Evolutionary conservation across 768 basidiomycete genomes (phyloP), one percentile per base, ranked within the genome.

Genomic region (Tylopilus subfusipes): DNA sequence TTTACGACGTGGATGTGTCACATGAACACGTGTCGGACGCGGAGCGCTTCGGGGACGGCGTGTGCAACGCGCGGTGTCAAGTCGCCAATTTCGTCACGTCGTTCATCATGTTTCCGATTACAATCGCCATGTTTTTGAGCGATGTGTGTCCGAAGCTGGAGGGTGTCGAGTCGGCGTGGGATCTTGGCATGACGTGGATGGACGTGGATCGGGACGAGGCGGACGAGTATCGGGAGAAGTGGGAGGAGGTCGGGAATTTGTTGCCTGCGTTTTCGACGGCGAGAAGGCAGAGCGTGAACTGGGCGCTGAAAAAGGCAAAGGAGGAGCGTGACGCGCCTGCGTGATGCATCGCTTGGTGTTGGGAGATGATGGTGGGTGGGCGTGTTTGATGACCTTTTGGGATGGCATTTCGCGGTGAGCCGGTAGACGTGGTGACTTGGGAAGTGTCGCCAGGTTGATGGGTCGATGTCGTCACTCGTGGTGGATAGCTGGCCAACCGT

Each of bases 41-140:
- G 0, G 16, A 22, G 38, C 54, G 57, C 16, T 56, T 56, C 1
- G 58, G 64, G 0, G 29, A 55, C 2, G 64, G 64, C 14, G 36
- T 53, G 11, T 29, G 31, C 19, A 59, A 62, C 46, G 19, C 33
- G n/a, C 22, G 1, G 11, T 66, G 63, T 16, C 7, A 19, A 1
- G 7, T 14, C 5, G 61, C 56, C 7, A 54, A 63, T 13, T 68
- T 67, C 19, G 55, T 61, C 34, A 59, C 59, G 22, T 68, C 69
- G 14, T 7, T 19, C 10, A 67, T 70, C 51, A 3, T 25, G 19
- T 36, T 19, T 42, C 67, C 67, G 12, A 12, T 51, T 42, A 29
- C 54, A 27, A 34, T 70, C 0, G 64, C 67, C 8, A 62, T 62
- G 50, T 70, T 70, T 31, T 38, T 68, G 52, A 64, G 64, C 19